phyloP scores from a whole-genome alignment of 192 early-diverging fungal genomes.

The Powellomyces hirtus region DNA sequence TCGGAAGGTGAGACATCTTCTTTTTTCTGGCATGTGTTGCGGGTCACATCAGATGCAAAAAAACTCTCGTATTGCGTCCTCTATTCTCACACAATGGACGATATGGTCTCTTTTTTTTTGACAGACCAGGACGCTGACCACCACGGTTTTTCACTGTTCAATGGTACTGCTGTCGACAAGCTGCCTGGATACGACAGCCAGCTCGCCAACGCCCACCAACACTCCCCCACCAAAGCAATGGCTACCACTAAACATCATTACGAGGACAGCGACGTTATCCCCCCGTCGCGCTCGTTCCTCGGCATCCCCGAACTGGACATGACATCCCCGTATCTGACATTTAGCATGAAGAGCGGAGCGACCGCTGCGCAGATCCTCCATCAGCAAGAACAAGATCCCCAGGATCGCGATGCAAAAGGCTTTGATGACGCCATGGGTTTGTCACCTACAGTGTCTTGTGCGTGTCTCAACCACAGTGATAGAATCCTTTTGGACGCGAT shows the following conservation, averaged over 20 bases:
- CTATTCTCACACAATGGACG: background rate
- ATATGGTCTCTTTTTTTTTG: background rate
- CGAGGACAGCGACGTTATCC: background rate
- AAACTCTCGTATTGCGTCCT: background rate
- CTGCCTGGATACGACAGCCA: background rate
- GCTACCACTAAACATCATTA: background rate
- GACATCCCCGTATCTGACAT: slow-evolving; percentile 23
- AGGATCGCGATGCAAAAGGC: background rate
- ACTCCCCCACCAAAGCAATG: background rate
- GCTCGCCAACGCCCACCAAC: background rate
- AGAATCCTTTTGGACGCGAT: slow-evolving; percentile 5
- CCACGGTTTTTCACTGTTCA: background rate
- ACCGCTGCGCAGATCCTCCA: background rate
- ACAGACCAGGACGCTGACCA: background rate
- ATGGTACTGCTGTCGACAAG: background rate
- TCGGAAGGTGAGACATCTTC: too few relatives aligned
- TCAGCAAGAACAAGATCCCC: background rate
- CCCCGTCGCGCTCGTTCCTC: slow-evolving; percentile 12
- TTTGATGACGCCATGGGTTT: background rate
- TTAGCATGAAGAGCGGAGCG: slow-evolving; percentile 2
- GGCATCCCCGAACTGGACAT: slow-evolving; percentile 28
- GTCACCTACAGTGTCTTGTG: background rate
- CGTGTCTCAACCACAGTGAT: slow-evolving; percentile 7
- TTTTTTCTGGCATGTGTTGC: background rate
- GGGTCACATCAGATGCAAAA: too few relatives aligned